Evolutionary conservation across 805 yeast genomes (phyloP), one percentile per base, ranked within the genome.

Genomic region (Saccharomycopsis capsularis): DNA sequence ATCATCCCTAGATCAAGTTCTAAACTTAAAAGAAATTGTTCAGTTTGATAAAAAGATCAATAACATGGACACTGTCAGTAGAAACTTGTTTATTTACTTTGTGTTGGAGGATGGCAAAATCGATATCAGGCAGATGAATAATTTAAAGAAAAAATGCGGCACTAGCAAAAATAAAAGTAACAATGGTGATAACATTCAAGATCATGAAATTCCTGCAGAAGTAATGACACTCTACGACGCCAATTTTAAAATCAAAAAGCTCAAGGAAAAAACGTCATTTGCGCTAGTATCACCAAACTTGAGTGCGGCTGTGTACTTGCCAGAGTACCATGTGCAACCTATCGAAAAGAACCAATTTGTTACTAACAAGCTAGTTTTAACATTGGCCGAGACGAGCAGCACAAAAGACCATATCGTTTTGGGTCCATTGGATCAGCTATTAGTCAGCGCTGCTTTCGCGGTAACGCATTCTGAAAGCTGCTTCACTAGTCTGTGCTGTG

Each of bases 401-500:
- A 37, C 29, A 24, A 44, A 49, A 5, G 52, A 52, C 16, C 35
- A 40, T 16, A 25, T 32, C 9, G 24, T 40, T 18, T n/a, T 47
- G 6, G 30, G 36, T 7, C 35, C 42, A 13, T 29, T 21, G 21
- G 60, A 57, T 5, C 40, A 52, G 21, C 30, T 35, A 2, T 56
- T 71, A 1, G 64, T 78, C 0, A 73, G 85, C 0, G 79, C 78
- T 1, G 81, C 78, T 0, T 63, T 86, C 44, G 86, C 95, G 0
- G 69, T 75, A 25, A 65, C 79, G 4, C 88, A 85, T 61, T 78
- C 93, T 0, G 72, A 74, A 47, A 77, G 89, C 0, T 85, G 90
- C 56, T 85, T 81, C 62, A 71, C 80, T 42, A 82, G 76, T 46
- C 67, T 77, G 6, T 74, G 78, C 48, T 73, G 82, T 3, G 95